Evolutionary conservation across 116 monocot species (phyloP).

Genomic region (Iris pallida): DNA sequence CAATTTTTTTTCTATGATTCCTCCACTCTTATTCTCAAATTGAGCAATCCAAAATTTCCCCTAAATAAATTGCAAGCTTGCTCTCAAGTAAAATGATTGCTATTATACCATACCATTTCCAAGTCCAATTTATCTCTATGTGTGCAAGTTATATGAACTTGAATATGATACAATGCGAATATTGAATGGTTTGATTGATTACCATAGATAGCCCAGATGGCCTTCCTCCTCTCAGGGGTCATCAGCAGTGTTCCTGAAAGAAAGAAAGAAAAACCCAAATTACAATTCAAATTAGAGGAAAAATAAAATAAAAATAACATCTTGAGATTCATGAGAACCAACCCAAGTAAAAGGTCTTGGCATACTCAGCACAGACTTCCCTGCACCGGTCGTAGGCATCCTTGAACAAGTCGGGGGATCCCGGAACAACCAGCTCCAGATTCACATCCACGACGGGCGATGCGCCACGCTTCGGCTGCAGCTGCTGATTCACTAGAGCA

Average conservation of each 20-base stretch:
- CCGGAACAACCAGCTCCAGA: conserved; percentile 26
- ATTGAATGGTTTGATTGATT: not conserved
- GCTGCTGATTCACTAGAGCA: conserved; percentile 51
- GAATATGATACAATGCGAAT: no score
- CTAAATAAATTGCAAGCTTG: no score
- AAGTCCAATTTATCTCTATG: no score
- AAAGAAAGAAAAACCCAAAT: not conserved
- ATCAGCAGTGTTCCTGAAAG: conserved; percentile 69
- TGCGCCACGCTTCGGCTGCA: conserved; percentile 4
- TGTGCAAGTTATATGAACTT: no score
- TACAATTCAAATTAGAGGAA: not conserved
- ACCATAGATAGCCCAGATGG: conserved; percentile 93
- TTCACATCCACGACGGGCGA: conserved; percentile 21
- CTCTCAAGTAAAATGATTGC: no score
- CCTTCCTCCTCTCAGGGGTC: conserved; percentile 79
- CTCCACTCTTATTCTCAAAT: no score
- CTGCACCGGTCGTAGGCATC: conserved; percentile 79
- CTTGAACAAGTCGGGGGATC: conserved; percentile 33
- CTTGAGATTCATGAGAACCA: conserved; percentile 5
- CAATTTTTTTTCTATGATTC: no score
- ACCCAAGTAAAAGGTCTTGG: conserved; percentile 62
- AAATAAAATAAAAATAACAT: not conserved
- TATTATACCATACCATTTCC: no score
- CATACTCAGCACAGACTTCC: conserved; percentile 35
- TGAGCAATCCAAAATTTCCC: no score